phyloP scores from a whole-genome alignment of 768 basidiomycete genomes.

The Lanmaoa pseudosensibilis region DNA sequence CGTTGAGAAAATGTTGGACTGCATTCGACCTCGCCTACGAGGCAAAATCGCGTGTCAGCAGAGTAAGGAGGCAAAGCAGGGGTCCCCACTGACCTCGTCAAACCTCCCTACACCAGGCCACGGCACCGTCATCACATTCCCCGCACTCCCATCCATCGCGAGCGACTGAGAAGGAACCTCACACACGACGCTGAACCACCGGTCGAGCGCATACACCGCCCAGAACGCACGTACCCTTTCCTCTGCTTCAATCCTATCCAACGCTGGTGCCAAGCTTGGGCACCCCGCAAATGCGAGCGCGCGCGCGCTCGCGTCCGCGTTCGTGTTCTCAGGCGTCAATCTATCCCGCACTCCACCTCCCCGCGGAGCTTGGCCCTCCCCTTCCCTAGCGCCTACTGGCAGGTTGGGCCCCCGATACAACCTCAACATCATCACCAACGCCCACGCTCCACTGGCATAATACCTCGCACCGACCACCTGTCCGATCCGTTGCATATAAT shows the following conservation, averaged over 20 bases:
- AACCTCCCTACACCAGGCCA: constrained; percentile 38
- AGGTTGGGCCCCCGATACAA: constrained; percentile 38
- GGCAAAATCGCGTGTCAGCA: not conserved
- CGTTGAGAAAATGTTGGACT: constrained; percentile 16
- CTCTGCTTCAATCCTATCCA: constrained; percentile 35
- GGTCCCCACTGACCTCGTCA: constrained; percentile 9
- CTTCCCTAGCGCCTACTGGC: not conserved
- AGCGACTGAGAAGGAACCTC: constrained; percentile 17
- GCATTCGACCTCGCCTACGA: constrained; percentile 13
- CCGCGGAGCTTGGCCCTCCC: constrained; percentile 1
- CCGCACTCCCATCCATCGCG: constrained; percentile 29
- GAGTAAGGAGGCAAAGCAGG: not conserved
- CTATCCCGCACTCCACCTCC: not conserved
- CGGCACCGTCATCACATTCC: constrained; percentile 36
- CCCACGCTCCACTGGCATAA: constrained; percentile 48
- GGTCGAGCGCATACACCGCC: constrained; percentile 36
- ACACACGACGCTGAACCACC: constrained; percentile 32
- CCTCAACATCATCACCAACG: constrained; percentile 45
- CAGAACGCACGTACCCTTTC: constrained; percentile 43
- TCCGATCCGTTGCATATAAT: constrained; percentile 63
- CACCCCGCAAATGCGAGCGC: constrained; percentile 12
- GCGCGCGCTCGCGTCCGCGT: not conserved
- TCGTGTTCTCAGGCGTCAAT: not conserved
- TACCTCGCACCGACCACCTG: constrained; percentile 61
- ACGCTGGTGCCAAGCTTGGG: constrained; percentile 30